Percentiles rank a stretch among this genome's conserved stretches.
Evolutionary conservation across 2,329 filamentous ascomycete species (phyloP).

Genomic region (Penicillium brasilianum): DNA sequence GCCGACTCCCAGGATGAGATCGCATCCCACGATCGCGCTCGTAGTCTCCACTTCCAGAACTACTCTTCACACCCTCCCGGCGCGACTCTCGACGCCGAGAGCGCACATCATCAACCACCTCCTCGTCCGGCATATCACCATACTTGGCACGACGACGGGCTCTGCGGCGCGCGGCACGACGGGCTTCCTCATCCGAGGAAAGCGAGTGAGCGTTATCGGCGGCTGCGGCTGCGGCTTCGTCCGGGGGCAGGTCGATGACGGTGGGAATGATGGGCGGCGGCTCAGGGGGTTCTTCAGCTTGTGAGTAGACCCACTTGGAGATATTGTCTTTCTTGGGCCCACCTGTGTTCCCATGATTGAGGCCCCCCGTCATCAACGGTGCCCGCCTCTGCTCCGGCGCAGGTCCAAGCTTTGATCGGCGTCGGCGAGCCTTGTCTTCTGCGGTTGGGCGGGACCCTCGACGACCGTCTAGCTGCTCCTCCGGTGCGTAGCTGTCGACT

Average conservation of each 20-base stretch:
- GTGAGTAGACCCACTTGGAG: slow-evolving; percentile 56
- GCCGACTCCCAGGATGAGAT: slow-evolving; percentile 34
- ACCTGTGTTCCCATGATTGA: slow-evolving; percentile 29
- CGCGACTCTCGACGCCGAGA: slow-evolving; percentile 41
- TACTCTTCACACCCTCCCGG: slow-evolving; percentile 44
- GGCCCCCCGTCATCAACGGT: slow-evolving; percentile 42
- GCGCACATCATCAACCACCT: slow-evolving; percentile 46
- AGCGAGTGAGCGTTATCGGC: slow-evolving; percentile 43
- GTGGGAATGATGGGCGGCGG: slow-evolving; percentile 53
- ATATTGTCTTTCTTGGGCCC: slow-evolving; percentile 49
- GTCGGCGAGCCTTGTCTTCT: slow-evolving; percentile 43
- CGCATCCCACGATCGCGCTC: slow-evolving; percentile 43
- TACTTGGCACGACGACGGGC: slow-evolving; percentile 49
- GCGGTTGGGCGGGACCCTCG: slow-evolving; percentile 38
- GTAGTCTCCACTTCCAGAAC: slow-evolving; percentile 48
- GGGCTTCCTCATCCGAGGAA: slow-evolving; percentile 51
- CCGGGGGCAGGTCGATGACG: slow-evolving; percentile 49
- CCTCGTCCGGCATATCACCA: slow-evolving; percentile 42
- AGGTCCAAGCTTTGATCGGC: slow-evolving; percentile 39
- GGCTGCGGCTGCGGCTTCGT: slow-evolving; percentile 34
- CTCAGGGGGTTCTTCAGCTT: slow-evolving; percentile 54
- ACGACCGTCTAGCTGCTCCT: slow-evolving; percentile 37
- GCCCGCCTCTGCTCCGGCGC: slow-evolving; percentile 29
- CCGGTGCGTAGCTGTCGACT: slow-evolving; percentile 32
- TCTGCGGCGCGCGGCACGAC: slow-evolving; percentile 44